A percentile compares a stretch with the other conserved stretches of the same genome.
phyloP scores from a whole-genome alignment of 2,329 filamentous ascomycete genomes.

The Colletotrichum gigasporum region DNA sequence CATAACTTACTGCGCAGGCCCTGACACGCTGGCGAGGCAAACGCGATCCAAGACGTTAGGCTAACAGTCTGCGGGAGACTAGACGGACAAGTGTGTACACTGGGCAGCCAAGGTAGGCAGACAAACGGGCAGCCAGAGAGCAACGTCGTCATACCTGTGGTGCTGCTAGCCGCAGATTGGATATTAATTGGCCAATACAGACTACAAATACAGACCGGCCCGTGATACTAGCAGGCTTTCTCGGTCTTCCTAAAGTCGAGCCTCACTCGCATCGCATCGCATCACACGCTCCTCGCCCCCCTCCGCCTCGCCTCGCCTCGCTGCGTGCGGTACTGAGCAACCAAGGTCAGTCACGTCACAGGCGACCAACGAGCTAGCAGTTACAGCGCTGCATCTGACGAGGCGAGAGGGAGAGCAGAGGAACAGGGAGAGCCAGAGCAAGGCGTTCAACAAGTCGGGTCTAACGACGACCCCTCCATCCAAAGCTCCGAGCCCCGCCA shows the following conservation, averaged over 20 bases:
- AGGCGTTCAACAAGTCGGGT: neutral
- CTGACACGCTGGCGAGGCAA: neutral
- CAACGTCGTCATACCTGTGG: constrained; percentile 22
- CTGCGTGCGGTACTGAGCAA: neutral
- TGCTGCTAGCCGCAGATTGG: neutral
- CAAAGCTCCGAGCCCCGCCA: constrained; percentile 19
- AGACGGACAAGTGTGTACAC: neutral
- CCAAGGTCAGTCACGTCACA: neutral
- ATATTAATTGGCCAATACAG: constrained; percentile 20
- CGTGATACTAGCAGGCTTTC: constrained; percentile 9
- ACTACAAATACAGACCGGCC: constrained; percentile 23
- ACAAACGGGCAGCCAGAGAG: constrained; percentile 5
- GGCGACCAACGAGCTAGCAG: constrained; percentile 9
- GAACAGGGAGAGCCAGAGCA: neutral
- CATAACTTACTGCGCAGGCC: neutral
- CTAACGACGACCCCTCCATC: constrained; percentile 10
- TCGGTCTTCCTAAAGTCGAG: neutral
- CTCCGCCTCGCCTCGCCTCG: constrained; percentile 1
- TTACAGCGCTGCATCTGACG: constrained; percentile 1
- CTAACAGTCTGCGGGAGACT: neutral
- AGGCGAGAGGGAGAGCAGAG: neutral
- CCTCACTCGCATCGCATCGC: neutral
- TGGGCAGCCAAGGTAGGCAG: neutral
- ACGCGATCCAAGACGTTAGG: neutral
- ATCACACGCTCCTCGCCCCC: neutral